These are phyloP conservation scores for Tympanopsis confertula DNA, from an alignment of 2,329 filamentous ascomycete species.

Conservation along the genomic window DNA sequence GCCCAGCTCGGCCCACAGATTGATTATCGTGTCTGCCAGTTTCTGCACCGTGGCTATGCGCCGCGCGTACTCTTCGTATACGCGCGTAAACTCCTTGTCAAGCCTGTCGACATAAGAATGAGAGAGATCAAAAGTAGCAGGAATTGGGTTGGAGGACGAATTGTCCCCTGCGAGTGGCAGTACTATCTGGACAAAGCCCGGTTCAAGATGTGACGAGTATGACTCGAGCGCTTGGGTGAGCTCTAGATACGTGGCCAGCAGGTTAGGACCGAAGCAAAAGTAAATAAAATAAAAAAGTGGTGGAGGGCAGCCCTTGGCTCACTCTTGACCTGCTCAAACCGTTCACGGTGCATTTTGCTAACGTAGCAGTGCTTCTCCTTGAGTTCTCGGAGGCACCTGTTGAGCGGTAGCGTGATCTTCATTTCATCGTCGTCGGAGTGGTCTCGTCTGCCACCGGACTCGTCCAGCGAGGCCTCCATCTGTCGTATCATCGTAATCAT, in stretches of 20 bases:
- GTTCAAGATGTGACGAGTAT: constrained; percentile 89
- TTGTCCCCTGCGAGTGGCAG: constrained; percentile 74
- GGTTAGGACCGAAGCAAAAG: neutral
- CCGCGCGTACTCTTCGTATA: constrained; percentile 91
- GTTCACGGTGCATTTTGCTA: constrained; percentile 73
- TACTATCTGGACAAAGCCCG: constrained; percentile 73
- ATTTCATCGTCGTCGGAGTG: constrained; percentile 56
- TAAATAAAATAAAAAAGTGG: constrained; percentile 3
- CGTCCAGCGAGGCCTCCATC: constrained; percentile 82
- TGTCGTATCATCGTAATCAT: constrained; percentile 79
- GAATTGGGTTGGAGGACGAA: constrained; percentile 46
- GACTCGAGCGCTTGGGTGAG: constrained; percentile 87
- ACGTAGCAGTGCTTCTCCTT: constrained; percentile 80
- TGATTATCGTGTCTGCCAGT: constrained; percentile 74
- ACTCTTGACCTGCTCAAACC: constrained; percentile 94
- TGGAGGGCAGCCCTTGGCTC: constrained; percentile 16
- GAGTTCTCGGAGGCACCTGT: constrained; percentile 64
- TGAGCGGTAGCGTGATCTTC: constrained; percentile 72
- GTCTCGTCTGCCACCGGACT: constrained; percentile 51
- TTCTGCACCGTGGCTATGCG: constrained; percentile 67
- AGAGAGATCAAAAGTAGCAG: constrained; percentile 83
- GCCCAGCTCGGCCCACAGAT: constrained; percentile 89
- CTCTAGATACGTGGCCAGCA: constrained; percentile 39
- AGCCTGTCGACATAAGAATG: constrained; percentile 75
- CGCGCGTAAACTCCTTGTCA: constrained; percentile 81